Conservation (phyloP, 352 stramenopile species). For the Globisporangium acanthophoron region DNA sequence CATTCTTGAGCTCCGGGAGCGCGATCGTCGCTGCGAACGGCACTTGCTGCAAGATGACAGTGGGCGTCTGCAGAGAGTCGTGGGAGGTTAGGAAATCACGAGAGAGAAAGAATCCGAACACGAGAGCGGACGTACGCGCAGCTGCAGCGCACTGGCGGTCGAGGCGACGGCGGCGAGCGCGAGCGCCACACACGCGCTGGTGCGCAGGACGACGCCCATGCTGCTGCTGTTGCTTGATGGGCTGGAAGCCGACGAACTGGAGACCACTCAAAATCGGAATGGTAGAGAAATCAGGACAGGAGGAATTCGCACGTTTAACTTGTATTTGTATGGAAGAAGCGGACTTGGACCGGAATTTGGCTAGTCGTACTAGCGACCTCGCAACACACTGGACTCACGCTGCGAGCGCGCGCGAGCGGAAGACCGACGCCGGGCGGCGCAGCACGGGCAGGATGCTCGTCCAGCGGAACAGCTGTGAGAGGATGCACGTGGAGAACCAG, state of each 20-base stretch:
- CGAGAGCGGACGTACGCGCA: not conserved
- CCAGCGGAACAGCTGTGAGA: constrained; percentile 84
- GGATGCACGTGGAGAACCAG: constrained; percentile 88
- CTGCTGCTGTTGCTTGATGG: too few relatives aligned
- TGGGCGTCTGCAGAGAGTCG: constrained; percentile 33
- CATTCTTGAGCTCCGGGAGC: constrained; percentile 70
- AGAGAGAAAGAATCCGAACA: not conserved
- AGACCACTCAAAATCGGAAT: too few relatives aligned
- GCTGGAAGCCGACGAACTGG: too few relatives aligned
- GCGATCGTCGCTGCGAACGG: constrained; percentile 60
- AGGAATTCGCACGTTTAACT: too few relatives aligned
- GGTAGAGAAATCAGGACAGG: too few relatives aligned
- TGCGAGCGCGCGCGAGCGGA: constrained; percentile 29
- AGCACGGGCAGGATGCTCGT: constrained; percentile 76
- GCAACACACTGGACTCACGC: constrained; percentile 15
- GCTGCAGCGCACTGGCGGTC: not conserved
- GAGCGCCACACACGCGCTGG: not conserved
- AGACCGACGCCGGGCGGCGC: constrained; percentile 29
- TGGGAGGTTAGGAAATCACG: not conserved
- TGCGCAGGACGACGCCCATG: not conserved
- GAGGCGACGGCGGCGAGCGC: not conserved
- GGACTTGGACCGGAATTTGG: too few relatives aligned
- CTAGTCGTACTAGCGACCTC: too few relatives aligned
- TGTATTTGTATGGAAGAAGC: too few relatives aligned
- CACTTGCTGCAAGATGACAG: constrained; percentile 68